Evolutionary conservation across 345 rosid species (phyloP), one percentile per base, ranked within the genome.

Genomic region (Carallia brachiata): DNA sequence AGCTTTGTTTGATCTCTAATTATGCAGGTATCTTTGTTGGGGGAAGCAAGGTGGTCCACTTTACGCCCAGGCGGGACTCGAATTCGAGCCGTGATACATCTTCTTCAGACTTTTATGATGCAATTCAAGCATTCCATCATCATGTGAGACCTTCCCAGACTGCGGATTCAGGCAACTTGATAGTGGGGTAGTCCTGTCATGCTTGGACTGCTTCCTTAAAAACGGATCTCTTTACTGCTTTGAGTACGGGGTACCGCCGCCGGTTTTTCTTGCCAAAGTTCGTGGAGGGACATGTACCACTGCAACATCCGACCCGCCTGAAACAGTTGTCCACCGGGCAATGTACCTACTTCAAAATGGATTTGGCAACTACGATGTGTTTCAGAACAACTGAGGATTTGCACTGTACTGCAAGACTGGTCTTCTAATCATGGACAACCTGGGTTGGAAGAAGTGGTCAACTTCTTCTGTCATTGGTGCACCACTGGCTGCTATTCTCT

Each of bases 31-130:
- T 95, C 52, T 95, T 78, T 84, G 97, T 95, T 18, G 99, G 99
- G 62, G 99, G 98, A 79, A 89, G 92, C 89, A 95, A 95, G 82
- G 96, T 95, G 74, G 98, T 95, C 70, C 99, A 92, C 68, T 95
- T 95, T 82, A 87, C 87, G 70, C 98, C 98, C 37, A 87, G 89
- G 67, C 73, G 67, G 18, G 84, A 78, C 62, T 61, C 81, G 27
- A 71, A 81, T 76, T 71, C 85, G 55, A 75, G 77, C 63, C 63
- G 48, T 2, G 83, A 73, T 53, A 31, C 82, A 52, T 79, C 89
- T 66, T 72, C 84, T 66, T 72, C 84, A 30, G 84, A 83, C 40
- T 18, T 74, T 63, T 61, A 77, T 60, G 87, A 84, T 65, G 62
- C 89, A 39, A 55, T 66, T 74, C 80, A 44, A 76, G 61, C 75